Base-by-base conservation (phyloP, 768 basidiomycete genomes). In the Arthromyces matolae region DNA sequence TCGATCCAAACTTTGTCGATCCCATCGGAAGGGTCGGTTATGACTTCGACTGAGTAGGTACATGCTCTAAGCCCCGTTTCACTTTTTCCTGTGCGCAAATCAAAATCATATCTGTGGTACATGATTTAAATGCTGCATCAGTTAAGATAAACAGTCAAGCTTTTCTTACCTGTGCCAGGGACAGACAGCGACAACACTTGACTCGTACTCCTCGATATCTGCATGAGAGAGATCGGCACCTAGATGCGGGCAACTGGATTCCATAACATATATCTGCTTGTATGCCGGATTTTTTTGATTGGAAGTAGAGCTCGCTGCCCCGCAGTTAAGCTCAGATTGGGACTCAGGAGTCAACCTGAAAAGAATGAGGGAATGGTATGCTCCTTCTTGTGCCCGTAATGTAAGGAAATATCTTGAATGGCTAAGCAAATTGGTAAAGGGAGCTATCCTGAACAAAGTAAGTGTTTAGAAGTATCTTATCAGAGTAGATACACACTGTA, bases 181-280 rank as follows among this genome's bases (percentile, higher is more conserved):
- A 63, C 85, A 88, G 9, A 86, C 85, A 8, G 81, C 80, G 2
- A 87, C 79, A 3, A 79, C 53, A 16, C 77, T 75, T 10, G 64
- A 67, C 40, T 83, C 82, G 51, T 75, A 81, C 46, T 78, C 81
- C 57, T 87, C 85, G n/a, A 87, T 85, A 32, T 86, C 85, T 1
- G 86, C 86, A 68, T 89, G 85, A 12, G 83, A 84, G 64, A 89
- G 72, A 46, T 89, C 86, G 18, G 86, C 87, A 3, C 87, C 86
- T 7, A 89, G 73, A 67, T 91, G 89, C 4, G 88, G 88, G 61
- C 88, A 90, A 8, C 74, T 78, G 4, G 84, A 79, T 63, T 90
- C 87, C 87, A 91, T 90, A 7, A 79, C 80, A 59, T 89, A 90
- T 10, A 89, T 69, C 54, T 87, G 76, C 14, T 60, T 61, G 37